Evolutionary conservation across 345 rosid species (phyloP).

Genomic region (Euclidium syriacum): DNA sequence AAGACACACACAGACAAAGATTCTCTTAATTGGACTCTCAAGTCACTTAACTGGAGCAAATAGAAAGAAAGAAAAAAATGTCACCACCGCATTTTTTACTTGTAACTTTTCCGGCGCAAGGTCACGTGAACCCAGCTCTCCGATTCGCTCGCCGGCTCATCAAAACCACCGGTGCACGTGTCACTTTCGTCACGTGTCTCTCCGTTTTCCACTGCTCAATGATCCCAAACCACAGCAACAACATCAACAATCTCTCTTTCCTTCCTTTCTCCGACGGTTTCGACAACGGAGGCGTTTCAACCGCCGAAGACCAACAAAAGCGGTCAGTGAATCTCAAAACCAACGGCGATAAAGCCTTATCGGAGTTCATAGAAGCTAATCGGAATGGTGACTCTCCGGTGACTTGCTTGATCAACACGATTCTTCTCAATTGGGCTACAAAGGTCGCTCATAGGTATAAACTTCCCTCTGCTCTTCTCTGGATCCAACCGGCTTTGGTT

Average conservation of each 20-base stretch:
- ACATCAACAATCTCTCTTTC: conserved; percentile 40
- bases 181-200: conserved; percentile 43
- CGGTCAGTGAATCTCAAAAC: conserved; percentile 18
- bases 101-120: conserved; percentile 49
- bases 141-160: conserved; percentile 55
- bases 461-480: conserved; percentile 44
- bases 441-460: conserved; percentile 41
- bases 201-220: conserved; percentile 37
- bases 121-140: conserved; percentile 74
- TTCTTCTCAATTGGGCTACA: conserved; percentile 53
- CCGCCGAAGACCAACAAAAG: not conserved
- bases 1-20: not conserved
- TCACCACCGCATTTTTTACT: conserved; percentile 46
- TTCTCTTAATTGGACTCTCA: not conserved
- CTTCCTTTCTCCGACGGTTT: conserved; percentile 60
- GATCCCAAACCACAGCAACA: not conserved
- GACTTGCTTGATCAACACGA: conserved; percentile 31
- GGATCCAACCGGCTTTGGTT: conserved; percentile 71
- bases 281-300: conserved; percentile 40
- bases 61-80: too few species aligned
- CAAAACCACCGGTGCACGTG: conserved; percentile 35
- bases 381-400: conserved; percentile 23
- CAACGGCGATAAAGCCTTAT: conserved; percentile 12
- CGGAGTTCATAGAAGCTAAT: conserved; percentile 23
- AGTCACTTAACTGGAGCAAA: not conserved